Conservation (phyloP, 441 rosid genomes). For the Macaranga tanarius region DNA sequence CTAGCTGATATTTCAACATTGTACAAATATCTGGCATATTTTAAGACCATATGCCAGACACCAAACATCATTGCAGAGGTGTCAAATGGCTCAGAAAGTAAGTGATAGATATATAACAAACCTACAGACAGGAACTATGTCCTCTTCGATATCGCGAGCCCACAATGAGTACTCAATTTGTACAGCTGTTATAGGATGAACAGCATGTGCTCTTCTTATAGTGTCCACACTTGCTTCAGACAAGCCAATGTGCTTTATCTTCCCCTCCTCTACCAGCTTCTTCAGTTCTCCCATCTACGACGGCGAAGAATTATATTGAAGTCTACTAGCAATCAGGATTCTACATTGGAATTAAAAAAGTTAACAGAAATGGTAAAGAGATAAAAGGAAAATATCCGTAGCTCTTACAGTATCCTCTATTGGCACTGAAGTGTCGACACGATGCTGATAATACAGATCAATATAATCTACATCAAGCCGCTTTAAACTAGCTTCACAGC, state of each 20-base stretch:
- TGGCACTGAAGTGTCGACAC: constrained; percentile 47
- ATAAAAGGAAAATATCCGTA: not conserved
- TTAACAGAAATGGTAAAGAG: not conserved
- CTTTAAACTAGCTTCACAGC: constrained; percentile 57
- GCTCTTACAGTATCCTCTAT: constrained; percentile 45
- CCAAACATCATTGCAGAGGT: not conserved
- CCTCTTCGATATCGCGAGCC: constrained; percentile 52
- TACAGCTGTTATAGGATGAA: constrained; percentile 54
- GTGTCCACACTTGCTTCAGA: constrained; percentile 53
- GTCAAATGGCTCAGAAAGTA: not conserved
- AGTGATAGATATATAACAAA: constrained; percentile 1
- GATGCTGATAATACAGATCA: constrained; percentile 56
- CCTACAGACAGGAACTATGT: constrained; percentile 52
- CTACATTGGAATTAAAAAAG: not conserved
- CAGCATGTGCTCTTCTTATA: constrained; percentile 47
- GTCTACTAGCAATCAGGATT: not conserved
- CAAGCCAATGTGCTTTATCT: constrained; percentile 45
- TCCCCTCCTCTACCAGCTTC: constrained; percentile 51
- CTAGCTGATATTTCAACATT: not conserved
- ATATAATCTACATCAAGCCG: constrained; percentile 50
- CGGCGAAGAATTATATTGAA: not conserved
- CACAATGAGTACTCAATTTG: constrained; percentile 57
- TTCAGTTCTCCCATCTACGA: constrained; percentile 52
- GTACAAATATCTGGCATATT: not conserved
- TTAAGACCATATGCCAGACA: not conserved